Percentiles rank a stretch among this genome's conserved stretches.
These are phyloP conservation scores for Amanita pseudoporphyria DNA, from an alignment of 768 basidiomycete species.

Conservation along the genomic window DNA sequence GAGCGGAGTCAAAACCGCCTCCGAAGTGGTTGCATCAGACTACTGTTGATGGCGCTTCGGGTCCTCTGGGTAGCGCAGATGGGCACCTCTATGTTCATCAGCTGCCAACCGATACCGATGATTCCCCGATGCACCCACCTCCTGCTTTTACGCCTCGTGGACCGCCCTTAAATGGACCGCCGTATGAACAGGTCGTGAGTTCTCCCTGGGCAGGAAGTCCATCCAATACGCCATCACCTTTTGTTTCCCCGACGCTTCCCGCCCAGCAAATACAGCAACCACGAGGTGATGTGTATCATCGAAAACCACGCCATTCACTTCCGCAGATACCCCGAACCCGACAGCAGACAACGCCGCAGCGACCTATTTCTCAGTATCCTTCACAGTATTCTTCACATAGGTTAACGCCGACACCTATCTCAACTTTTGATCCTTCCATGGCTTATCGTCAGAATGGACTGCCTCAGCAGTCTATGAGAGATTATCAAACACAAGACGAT, in stretches of 20 bases:
- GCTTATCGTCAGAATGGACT: slow-evolving; percentile 25
- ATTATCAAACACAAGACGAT: neutral
- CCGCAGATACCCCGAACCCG: slow-evolving; percentile 7
- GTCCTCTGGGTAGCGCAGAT: slow-evolving; percentile 11
- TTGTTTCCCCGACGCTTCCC: slow-evolving; percentile 14
- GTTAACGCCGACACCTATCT: slow-evolving; percentile 4
- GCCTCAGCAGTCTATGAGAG: neutral
- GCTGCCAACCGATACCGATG: neutral
- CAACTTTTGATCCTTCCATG: slow-evolving; percentile 36
- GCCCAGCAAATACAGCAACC: neutral
- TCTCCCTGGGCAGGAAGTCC: slow-evolving; percentile 15
- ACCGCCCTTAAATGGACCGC: slow-evolving; percentile 25
- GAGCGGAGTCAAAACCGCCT: slow-evolving; percentile 13
- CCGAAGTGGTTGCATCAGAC: slow-evolving; percentile 10
- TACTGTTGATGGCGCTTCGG: slow-evolving; percentile 9
- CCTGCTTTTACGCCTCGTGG: slow-evolving; percentile 30
- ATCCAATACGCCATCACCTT: slow-evolving; percentile 29
- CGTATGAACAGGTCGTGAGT: slow-evolving; percentile 9
- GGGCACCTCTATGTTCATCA: neutral
- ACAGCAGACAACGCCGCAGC: neutral
- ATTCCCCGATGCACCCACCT: slow-evolving; percentile 11
- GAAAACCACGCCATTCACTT: slow-evolving; percentile 14
- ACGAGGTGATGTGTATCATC: slow-evolving; percentile 3
- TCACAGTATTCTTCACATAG: slow-evolving; percentile 6
- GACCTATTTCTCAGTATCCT: neutral